A percentile compares a stretch with the other conserved stretches of the same genome.
Conservation (phyloP, 768 basidiomycete genomes). For the Collybia mongolica region DNA sequence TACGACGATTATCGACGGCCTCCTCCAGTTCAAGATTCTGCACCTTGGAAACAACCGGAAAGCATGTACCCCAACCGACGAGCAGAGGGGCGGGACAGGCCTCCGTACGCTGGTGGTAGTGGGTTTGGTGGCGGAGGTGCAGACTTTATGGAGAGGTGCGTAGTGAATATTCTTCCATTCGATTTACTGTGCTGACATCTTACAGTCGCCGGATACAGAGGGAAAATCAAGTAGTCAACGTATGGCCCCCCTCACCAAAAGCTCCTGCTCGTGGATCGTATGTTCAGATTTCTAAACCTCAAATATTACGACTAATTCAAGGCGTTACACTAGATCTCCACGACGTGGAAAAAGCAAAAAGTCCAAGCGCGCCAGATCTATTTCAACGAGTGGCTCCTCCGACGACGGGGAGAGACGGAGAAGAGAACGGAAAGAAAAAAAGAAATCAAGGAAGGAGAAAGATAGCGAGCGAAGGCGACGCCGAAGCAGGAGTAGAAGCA, state of each 20-base stretch:
- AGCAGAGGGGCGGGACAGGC: constrained; percentile 24
- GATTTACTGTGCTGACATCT: constrained; percentile 1
- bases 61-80: constrained; percentile 55
- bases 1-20: constrained; percentile 59
- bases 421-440: constrained; percentile 60
- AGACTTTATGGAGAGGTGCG: constrained; percentile 73
- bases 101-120: constrained; percentile 25
- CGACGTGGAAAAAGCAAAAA: constrained; percentile 56
- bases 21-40: constrained; percentile 33
- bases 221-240: constrained; percentile 48
- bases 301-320: neutral
- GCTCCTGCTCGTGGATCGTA: constrained; percentile 58
- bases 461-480: constrained; percentile 38
- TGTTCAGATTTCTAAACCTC: constrained; percentile 20
- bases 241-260: constrained; percentile 88
- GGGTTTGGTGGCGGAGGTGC: constrained; percentile 33
- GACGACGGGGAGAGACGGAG: constrained; percentile 59
- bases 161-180: constrained; percentile 1
- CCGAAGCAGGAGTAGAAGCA: constrained; percentile 30
- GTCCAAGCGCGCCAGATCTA: constrained; percentile 56
- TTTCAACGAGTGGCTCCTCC: constrained; percentile 47
- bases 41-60: constrained; percentile 47
- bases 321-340: constrained; percentile 44
- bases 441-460: constrained; percentile 47
- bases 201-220: constrained; percentile 66